A percentile compares a stretch with the other conserved stretches of the same genome.
Evolutionary conservation across 2,329 filamentous ascomycete genomes (phyloP).

Genomic region (Colletotrichum tanaceti): DNA sequence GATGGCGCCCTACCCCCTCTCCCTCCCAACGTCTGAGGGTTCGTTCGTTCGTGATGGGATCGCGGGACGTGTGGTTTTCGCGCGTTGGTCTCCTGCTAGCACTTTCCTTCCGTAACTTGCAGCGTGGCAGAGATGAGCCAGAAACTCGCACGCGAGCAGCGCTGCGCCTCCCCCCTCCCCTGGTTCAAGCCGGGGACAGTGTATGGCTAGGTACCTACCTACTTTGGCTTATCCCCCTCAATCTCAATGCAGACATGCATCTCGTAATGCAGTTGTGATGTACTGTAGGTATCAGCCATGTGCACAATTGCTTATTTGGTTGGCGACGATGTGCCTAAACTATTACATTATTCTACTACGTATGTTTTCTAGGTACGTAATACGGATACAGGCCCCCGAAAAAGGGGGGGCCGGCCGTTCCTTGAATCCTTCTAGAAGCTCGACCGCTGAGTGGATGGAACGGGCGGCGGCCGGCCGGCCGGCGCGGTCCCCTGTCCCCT

Average conservation of each 20-base stretch:
- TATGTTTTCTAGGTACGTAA: too few species aligned
- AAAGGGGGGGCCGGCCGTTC: too few species aligned
- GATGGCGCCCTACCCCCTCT: constrained; percentile 2
- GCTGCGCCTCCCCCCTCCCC: background rate
- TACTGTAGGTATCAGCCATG: constrained; percentile 1
- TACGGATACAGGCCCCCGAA: too few species aligned
- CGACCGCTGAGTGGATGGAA: constrained; percentile 30
- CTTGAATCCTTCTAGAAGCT: constrained; percentile 35
- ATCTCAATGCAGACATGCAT: constrained; percentile 13
- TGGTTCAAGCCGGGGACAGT: background rate
- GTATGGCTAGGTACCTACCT: too few species aligned
- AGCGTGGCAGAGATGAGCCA: background rate
- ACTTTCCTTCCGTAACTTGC: background rate
- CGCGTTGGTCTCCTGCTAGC: constrained; percentile 14
- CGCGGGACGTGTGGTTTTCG: constrained; percentile 35
- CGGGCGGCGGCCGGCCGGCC: constrained; percentile 12
- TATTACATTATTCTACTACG: too few species aligned
- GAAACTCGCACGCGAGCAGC: background rate
- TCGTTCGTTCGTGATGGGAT: constrained; percentile 22
- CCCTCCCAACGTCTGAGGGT: constrained; percentile 22
- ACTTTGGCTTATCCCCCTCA: too few species aligned
- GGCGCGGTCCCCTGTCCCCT: constrained; percentile 12
- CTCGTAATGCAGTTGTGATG: background rate
- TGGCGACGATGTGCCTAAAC: constrained; percentile 22
- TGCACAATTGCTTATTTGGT: constrained; percentile 34